Evolutionary conservation across 2,329 filamentous ascomycete species (phyloP), one percentile per base, ranked within the genome.

Genomic region (Clarireedia sp.): DNA sequence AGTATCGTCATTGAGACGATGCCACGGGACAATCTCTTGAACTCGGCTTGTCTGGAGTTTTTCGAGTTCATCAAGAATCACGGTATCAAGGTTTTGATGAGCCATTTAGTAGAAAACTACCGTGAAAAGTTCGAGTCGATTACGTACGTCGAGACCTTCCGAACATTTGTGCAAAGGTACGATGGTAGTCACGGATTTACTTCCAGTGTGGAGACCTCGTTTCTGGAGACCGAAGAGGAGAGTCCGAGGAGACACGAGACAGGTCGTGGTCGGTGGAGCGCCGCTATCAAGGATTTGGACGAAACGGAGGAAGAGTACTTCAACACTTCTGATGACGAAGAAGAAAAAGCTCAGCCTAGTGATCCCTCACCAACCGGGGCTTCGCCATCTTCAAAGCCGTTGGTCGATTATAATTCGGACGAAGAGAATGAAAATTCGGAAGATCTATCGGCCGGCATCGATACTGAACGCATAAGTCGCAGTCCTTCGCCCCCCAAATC

Each of bases 321-420:
- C 79, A 92, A 95, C 65, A 83, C 81, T 0, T 90, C 88, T 0
- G 91, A 96, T 63, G 89, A 94, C 47, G 87, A 91, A 57, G 89
- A 90, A 12, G 75, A 84, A 59, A 64, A 48, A 41, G 21, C n/a
- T 12, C 72, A 55, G 62, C 63, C 52, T 62, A 70, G 63, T 61
- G 65, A 61, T 45, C 69, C 66, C 54, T 62, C 76, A 10, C 70
- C 76, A 6, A 91, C 90, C 62, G 88, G 83, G 23, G 78, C 78
- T 14, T 81, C 82, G 19, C 76, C 84, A 0, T 71, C 80, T 8
- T 71, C 80, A 50, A 90, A 86, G 66, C 87, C 87, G 1, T 74
- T 97, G 21, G 94, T 99, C 36, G 89, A 96, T 69, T 99, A 99
- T 68, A 83, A 86, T 0, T 95, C 95, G 38, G 91, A 96, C 63